phyloP scores from a whole-genome alignment of 192 early-diverging fungal species.

The Entomortierella lignicola region DNA sequence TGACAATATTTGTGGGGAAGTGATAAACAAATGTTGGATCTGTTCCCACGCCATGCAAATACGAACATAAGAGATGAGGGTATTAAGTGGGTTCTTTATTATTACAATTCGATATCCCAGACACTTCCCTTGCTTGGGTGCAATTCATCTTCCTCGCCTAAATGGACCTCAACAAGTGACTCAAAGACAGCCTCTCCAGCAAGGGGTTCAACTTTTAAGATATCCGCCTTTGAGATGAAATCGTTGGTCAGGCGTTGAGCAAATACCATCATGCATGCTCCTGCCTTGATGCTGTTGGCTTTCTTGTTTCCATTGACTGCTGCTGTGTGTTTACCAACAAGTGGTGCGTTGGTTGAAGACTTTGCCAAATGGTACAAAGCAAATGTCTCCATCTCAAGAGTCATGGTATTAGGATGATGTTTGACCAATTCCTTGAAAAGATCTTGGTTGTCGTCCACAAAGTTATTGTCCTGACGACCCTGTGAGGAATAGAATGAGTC shows the following conservation, averaged over 20 bases:
- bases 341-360: conserved; percentile 42
- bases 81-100: too few relatives aligned
- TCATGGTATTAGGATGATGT: conserved; percentile 62
- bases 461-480: conserved; percentile 75
- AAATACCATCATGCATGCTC: conserved; percentile 87
- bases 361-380: conserved; percentile 86
- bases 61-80: too few relatives aligned
- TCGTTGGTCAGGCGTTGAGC: conserved; percentile 76
- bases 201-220: conserved; percentile 63
- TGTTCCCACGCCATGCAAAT: too few relatives aligned
- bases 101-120: conserved; percentile 48
- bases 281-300: conserved; percentile 70
- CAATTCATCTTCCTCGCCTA: conserved; percentile 42
- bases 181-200: conserved; percentile 74
- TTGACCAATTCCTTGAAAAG: conserved; percentile 65
- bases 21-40: too few relatives aligned
- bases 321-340: neutral
- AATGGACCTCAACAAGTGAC: conserved; percentile 61
- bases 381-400: conserved; percentile 91
- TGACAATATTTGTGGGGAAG: too few relatives aligned
- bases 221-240: conserved; percentile 71
- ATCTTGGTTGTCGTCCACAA: conserved; percentile 81
- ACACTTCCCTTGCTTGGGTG: conserved; percentile 56
- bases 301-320: neutral
- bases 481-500: conserved; percentile 92